These are phyloP conservation scores for Trichopus zeylanicus DNA, from an alignment of 116 monocot species.

Conservation along the genomic window DNA sequence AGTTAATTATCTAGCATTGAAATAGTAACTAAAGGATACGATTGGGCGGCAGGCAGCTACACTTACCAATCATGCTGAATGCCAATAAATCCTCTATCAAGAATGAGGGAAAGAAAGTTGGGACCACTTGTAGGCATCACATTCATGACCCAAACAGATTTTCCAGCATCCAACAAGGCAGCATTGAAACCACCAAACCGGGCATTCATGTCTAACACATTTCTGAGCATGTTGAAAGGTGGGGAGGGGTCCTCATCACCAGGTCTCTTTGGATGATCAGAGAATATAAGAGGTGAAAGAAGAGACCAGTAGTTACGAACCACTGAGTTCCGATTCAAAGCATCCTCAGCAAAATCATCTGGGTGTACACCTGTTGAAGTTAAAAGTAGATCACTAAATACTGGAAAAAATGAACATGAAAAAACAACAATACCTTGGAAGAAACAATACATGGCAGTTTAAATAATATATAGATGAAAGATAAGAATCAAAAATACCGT, in stretches of 20 bases:
- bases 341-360: conserved; percentile 61
- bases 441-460: too few relatives aligned
- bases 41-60: background rate
- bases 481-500: too few relatives aligned
- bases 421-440: too few relatives aligned
- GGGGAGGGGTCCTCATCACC: conserved; percentile 89
- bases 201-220: conserved; percentile 88
- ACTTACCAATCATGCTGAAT: conserved; percentile 64
- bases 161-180: conserved; percentile 73
- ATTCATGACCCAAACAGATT: conserved; percentile 94
- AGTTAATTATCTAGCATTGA: too few relatives aligned
- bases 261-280: conserved; percentile 89
- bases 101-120: conserved; percentile 46
- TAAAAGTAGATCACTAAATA: background rate
- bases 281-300: conserved; percentile 80
- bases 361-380: conserved; percentile 41
- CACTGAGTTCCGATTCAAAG: conserved; percentile 33
- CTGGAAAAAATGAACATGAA: background rate
- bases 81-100: conserved; percentile 67
- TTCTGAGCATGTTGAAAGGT: conserved; percentile 85
- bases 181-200: conserved; percentile 79
- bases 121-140: conserved; percentile 55
- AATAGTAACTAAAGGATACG: background rate
- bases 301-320: conserved; percentile 81
- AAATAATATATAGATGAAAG: too few relatives aligned